phyloP scores from a whole-genome alignment of 345 rosid species.

The Salix caprea region DNA sequence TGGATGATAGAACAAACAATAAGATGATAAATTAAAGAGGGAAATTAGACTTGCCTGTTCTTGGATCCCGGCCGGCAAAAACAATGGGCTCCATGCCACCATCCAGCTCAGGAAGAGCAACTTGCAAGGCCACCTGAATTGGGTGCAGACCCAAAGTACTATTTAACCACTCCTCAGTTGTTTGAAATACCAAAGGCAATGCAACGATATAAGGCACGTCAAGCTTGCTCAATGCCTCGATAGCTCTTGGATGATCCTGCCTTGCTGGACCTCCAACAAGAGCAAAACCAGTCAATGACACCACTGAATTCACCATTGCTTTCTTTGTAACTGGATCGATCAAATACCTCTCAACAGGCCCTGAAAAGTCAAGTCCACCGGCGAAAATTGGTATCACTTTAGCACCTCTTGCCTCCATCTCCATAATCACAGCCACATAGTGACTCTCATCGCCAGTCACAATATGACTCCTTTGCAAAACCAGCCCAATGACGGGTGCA shows the following conservation, averaged over 20 bases:
- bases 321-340: conserved; percentile 62
- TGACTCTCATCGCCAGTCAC: conserved; percentile 97
- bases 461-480: conserved; percentile 95
- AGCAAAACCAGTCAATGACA: conserved; percentile 92
- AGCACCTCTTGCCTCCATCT: conserved; percentile 93
- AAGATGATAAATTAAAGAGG: background rate
- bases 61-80: conserved; percentile 95
- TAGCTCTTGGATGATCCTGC: conserved; percentile 96
- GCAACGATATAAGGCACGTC: conserved; percentile 95
- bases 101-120: conserved; percentile 96
- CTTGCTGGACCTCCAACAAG: conserved; percentile 99
- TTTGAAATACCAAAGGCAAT: conserved; percentile 91
- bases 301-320: conserved; percentile 65
- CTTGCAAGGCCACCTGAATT: conserved; percentile 97
- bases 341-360: conserved; percentile 78
- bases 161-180: conserved; percentile 95
- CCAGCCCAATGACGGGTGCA: conserved; percentile 76
- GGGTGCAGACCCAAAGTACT: conserved; percentile 95
- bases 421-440: conserved; percentile 98
- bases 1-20: background rate
- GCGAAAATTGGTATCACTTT: conserved; percentile 92
- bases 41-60: conserved; percentile 57
- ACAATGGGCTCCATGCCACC: conserved; percentile 99
- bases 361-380: conserved; percentile 91
- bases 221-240: conserved; percentile 84